phyloP scores from a whole-genome alignment of 441 rosid genomes.

The Mallotus japonicus region DNA sequence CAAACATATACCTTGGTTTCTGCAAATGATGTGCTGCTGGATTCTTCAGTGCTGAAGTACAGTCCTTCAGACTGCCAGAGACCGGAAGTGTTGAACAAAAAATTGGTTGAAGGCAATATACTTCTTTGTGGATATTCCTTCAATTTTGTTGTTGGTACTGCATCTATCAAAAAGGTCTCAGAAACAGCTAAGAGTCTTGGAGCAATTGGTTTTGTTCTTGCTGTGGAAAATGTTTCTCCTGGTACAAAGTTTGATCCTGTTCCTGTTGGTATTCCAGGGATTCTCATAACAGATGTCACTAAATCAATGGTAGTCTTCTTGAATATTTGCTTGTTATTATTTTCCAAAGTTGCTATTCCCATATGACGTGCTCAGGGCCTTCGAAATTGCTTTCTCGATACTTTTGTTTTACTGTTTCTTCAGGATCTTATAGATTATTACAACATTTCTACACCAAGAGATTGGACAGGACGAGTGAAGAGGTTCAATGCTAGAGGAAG shows the following conservation, averaged over 20 bases:
- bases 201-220: slow-evolving; percentile 94
- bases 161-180: slow-evolving; percentile 90
- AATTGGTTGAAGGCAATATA: slow-evolving; percentile 80
- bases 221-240: slow-evolving; percentile 89
- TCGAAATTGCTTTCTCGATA: neutral
- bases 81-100: slow-evolving; percentile 83
- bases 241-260: slow-evolving; percentile 98
- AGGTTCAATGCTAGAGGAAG: slow-evolving; percentile 81
- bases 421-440: slow-evolving; percentile 95
- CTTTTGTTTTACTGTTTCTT: slow-evolving; percentile 20
- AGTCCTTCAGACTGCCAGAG: slow-evolving; percentile 96
- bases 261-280: slow-evolving; percentile 81
- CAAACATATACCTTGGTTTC: slow-evolving; percentile 77
- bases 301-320: slow-evolving; percentile 70
- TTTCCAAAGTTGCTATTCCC: neutral
- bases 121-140: slow-evolving; percentile 98
- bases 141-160: slow-evolving; percentile 88
- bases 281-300: slow-evolving; percentile 73
- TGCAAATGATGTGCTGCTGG: slow-evolving; percentile 90
- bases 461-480: slow-evolving; percentile 94
- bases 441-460: slow-evolving; percentile 81
- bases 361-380: neutral
- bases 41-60: slow-evolving; percentile 64
- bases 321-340: neutral
- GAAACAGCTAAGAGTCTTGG: slow-evolving; percentile 95